A percentile compares a stretch with the other conserved stretches of the same genome.
phyloP scores from a whole-genome alignment of 2,329 filamentous ascomycete species.

The Claviceps humidiphila region DNA sequence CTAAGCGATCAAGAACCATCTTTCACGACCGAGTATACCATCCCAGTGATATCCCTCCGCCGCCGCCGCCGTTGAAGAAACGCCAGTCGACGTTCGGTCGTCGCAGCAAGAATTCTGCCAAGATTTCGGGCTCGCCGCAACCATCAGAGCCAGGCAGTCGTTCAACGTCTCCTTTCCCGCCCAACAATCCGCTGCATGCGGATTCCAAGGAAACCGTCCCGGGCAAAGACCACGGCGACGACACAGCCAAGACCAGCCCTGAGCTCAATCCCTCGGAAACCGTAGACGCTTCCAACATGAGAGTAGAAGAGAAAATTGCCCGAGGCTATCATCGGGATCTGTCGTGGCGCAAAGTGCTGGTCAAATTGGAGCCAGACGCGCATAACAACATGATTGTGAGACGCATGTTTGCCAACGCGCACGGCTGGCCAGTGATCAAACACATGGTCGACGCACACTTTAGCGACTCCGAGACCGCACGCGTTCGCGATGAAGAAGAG shows the following conservation, averaged over 20 bases:
- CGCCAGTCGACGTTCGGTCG: constrained; percentile 25
- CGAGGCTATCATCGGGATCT: constrained; percentile 85
- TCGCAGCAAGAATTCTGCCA: constrained; percentile 19
- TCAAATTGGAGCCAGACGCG: constrained; percentile 88
- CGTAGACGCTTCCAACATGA: constrained; percentile 56
- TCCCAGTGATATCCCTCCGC: constrained; percentile 79
- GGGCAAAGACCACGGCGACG: constrained; percentile 40
- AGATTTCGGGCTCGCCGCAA: constrained; percentile 12
- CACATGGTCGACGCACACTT: constrained; percentile 94
- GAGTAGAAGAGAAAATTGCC: constrained; percentile 95
- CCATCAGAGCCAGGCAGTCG: constrained; percentile 14
- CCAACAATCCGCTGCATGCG: constrained; percentile 21
- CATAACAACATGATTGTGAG: constrained; percentile 98
- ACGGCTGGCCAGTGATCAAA: constrained; percentile 93
- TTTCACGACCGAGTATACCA: constrained; percentile 96
- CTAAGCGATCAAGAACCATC: constrained; percentile 71
- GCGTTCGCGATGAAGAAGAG: constrained; percentile 55
- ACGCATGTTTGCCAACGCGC: constrained; percentile 92
- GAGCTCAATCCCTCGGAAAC: constrained; percentile 25
- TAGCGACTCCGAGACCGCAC: constrained; percentile 50
- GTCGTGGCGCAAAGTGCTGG: constrained; percentile 92
- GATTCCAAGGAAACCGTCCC: constrained; percentile 28
- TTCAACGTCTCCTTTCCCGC: constrained; percentile 21
- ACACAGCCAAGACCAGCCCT: constrained; percentile 32
- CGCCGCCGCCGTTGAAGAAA: constrained; percentile 59